A percentile compares a stretch with the other conserved stretches of the same genome.
These are phyloP conservation scores for Blastobotrys muscicola DNA, from an alignment of 805 yeast species.

Conservation along the genomic window DNA sequence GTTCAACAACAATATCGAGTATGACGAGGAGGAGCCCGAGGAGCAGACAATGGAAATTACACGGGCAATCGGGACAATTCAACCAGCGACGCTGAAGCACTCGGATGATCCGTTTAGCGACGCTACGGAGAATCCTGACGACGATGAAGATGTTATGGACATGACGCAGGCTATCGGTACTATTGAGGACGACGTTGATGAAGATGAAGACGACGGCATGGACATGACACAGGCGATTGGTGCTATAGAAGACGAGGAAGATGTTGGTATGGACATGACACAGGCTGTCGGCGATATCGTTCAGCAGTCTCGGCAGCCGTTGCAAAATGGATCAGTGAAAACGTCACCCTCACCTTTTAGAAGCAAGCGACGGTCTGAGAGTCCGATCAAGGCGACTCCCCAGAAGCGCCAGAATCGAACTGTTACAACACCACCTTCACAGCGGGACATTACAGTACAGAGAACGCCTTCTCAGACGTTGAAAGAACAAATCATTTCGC, in stretches of 20 bases:
- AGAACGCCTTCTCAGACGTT: constrained; percentile 7
- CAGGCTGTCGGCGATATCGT: background rate
- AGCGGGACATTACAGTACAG: background rate
- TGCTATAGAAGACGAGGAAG: background rate
- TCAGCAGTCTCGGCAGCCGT: background rate
- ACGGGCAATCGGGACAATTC: constrained; percentile 1
- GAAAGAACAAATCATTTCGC: constrained; percentile 2
- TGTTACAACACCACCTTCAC: no score
- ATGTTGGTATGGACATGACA: background rate
- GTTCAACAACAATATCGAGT: background rate
- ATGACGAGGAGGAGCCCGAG: constrained; percentile 2
- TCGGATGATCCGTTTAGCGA: no score
- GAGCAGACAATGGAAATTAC: constrained; percentile 4
- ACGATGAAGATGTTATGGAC: constrained; percentile 5
- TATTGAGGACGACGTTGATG: background rate
- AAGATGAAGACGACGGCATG: constrained; percentile 1
- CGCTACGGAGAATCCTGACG: background rate
- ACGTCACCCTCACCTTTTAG: background rate
- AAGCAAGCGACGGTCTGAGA: background rate
- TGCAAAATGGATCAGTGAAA: background rate
- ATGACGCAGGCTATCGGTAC: constrained; percentile 4
- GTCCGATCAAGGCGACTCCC: no score
- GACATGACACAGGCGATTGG: constrained; percentile 1
- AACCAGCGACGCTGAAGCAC: background rate
- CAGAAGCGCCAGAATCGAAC: no score